phyloP scores from a whole-genome alignment of 176 grass and related monocot species.

The Thalia dealbata region DNA sequence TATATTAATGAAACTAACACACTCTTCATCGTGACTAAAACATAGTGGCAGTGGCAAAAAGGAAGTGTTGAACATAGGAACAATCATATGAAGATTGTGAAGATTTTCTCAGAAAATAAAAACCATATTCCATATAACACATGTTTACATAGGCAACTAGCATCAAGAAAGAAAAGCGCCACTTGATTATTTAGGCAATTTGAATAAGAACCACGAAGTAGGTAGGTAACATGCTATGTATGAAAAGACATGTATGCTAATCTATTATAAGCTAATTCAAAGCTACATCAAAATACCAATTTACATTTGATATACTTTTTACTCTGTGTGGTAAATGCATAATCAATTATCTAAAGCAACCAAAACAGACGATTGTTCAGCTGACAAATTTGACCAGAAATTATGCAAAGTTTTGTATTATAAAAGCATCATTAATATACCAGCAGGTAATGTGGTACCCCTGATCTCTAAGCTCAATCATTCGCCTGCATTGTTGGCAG shows the following conservation, averaged over 20 bases:
- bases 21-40: background rate
- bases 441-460: constrained; percentile 83
- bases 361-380: background rate
- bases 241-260: no score
- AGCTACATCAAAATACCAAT: background rate
- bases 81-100: background rate
- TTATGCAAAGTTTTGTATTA: background rate
- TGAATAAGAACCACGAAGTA: no score
- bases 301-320: background rate
- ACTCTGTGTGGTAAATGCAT: background rate
- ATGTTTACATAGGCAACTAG: no score
- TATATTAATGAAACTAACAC: background rate
- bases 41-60: background rate
- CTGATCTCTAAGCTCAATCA: constrained; percentile 60
- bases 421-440: constrained; percentile 30
- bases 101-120: no score
- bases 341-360: background rate
- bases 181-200: no score
- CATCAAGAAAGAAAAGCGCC: no score
- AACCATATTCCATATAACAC: background rate
- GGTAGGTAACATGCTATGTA: no score
- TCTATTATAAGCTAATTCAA: no score
- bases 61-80: background rate
- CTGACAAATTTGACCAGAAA: background rate
- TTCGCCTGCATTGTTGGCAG: constrained; percentile 56